Conservation (phyloP, 768 basidiomycete genomes). For the Boletus reticulatus region DNA sequence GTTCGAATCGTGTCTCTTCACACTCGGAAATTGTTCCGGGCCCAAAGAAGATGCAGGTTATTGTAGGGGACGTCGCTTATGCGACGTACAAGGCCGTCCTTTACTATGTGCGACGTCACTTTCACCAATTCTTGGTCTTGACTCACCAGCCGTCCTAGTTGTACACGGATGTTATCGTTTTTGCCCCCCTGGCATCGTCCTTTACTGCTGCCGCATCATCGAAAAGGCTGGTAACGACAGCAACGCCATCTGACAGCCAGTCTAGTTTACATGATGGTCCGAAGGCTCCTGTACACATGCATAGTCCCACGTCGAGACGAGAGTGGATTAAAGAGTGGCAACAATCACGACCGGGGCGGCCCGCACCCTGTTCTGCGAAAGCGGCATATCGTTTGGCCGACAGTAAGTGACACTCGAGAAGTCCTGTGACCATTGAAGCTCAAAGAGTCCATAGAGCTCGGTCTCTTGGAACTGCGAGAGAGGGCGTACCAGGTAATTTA, state of each 20-base stretch:
- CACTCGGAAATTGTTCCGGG: constrained; percentile 29
- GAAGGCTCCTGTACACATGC: constrained; percentile 5
- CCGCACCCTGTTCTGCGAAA: constrained; percentile 80
- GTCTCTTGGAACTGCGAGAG: constrained; percentile 67
- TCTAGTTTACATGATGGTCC: constrained; percentile 28
- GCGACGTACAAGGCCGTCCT: constrained; percentile 64
- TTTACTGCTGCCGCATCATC: constrained; percentile 37
- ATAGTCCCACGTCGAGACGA: constrained; percentile 40
- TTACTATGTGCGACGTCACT: constrained; percentile 61
- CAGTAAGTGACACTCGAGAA: constrained; percentile 45
- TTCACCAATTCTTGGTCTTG: neutral
- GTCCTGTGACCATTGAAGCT: neutral
- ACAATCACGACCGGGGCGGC: constrained; percentile 54
- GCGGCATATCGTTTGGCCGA: constrained; percentile 83
- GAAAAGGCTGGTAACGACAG: constrained; percentile 6
- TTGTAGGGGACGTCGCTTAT: constrained; percentile 59
- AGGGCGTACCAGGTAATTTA: constrained; percentile 54
- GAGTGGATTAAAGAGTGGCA: constrained; percentile 80
- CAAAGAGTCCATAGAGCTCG: constrained; percentile 50
- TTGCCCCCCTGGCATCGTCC: constrained; percentile 79
- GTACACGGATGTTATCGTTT: constrained; percentile 82
- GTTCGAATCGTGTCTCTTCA: neutral
- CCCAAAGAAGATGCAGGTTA: constrained; percentile 50
- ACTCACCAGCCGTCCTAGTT: constrained; percentile 43
- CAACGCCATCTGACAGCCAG: constrained; percentile 36